These are phyloP conservation scores for Kuraishia ogatae DNA, from an alignment of 805 yeast species.

Conservation along the genomic window DNA sequence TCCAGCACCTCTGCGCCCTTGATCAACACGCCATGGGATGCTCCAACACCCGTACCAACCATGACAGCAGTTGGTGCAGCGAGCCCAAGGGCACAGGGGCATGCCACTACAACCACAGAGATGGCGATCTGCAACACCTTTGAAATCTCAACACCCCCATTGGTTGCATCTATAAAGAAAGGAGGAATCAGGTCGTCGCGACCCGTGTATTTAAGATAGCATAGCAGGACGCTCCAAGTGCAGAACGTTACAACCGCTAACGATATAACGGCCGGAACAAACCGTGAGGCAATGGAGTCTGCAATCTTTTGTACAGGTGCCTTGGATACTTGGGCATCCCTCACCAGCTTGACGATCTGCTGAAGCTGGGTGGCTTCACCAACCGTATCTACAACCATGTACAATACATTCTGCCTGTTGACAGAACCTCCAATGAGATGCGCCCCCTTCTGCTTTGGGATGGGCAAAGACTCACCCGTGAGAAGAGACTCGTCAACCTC, in stretches of 20 bases:
- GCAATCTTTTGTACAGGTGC: constrained; percentile 91
- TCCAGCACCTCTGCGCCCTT: constrained; percentile 92
- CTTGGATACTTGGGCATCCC: constrained; percentile 78
- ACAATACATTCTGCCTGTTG: constrained; percentile 68
- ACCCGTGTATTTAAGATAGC: constrained; percentile 12
- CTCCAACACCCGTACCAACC: constrained; percentile 98
- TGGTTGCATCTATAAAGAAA: constrained; percentile 14
- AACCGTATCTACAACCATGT: constrained; percentile 56
- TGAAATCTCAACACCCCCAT: constrained; percentile 12
- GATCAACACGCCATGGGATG: constrained; percentile 77
- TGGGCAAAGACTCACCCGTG: constrained; percentile 87
- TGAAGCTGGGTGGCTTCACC: constrained; percentile 84
- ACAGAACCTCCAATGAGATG: constrained; percentile 83
- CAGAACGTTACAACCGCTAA: constrained; percentile 61
- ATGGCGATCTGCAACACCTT: constrained; percentile 62
- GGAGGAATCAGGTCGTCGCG: constrained; percentile 12
- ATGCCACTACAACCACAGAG: constrained; percentile 92
- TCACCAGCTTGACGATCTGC: constrained; percentile 79
- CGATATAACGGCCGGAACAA: constrained; percentile 67
- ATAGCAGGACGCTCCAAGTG: constrained; percentile 42
- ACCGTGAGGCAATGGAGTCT: constrained; percentile 74
- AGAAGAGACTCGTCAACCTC: constrained; percentile 84
- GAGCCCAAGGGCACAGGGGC: constrained; percentile 96
- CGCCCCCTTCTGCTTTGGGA: constrained; percentile 52
- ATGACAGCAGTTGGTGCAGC: constrained; percentile 98